phyloP scores from a whole-genome alignment of 441 rosid genomes.

The Cnidoscolus chayamansa region DNA sequence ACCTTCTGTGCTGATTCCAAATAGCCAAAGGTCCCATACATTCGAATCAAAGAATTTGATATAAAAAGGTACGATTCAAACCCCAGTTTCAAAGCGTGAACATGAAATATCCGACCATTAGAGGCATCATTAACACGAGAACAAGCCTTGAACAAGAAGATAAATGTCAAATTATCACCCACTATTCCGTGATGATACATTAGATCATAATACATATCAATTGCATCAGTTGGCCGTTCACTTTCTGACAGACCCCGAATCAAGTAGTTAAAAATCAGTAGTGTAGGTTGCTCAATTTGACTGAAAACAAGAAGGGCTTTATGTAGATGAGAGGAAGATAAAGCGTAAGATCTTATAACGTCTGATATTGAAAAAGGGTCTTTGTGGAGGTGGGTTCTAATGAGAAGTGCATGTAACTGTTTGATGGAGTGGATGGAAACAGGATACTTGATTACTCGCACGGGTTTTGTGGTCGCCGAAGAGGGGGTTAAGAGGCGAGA shows the following conservation, averaged over 20 bases:
- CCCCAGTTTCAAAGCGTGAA: constrained; percentile 43
- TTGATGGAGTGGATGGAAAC: constrained; percentile 24
- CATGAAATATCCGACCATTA: constrained; percentile 39
- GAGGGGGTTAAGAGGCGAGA: constrained; percentile 24
- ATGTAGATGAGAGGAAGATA: constrained; percentile 31
- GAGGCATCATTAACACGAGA: constrained; percentile 33
- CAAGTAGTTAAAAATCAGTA: constrained; percentile 38
- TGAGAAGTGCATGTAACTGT: constrained; percentile 44
- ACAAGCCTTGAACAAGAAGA: constrained; percentile 49
- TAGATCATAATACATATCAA: constrained; percentile 26
- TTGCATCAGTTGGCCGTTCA: constrained; percentile 38
- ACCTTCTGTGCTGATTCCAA: constrained; percentile 34
- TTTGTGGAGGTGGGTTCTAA: constrained; percentile 33
- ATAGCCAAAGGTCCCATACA: constrained; percentile 37
- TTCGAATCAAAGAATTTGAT: constrained; percentile 48
- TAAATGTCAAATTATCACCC: constrained; percentile 45
- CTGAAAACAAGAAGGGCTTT: constrained; percentile 41
- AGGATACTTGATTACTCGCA: constrained; percentile 11
- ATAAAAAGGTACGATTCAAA: constrained; percentile 42
- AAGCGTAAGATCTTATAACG: constrained; percentile 44
- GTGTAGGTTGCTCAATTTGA: constrained; percentile 36
- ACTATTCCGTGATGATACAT: constrained; percentile 35
- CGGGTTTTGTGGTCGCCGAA: constrained; percentile 18
- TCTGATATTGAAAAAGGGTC: constrained; percentile 38
- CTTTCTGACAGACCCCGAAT: constrained; percentile 47